Base-by-base conservation (phyloP, 108 stramenopile genomes). In the Pseudonitzschia multiseries region DNA sequence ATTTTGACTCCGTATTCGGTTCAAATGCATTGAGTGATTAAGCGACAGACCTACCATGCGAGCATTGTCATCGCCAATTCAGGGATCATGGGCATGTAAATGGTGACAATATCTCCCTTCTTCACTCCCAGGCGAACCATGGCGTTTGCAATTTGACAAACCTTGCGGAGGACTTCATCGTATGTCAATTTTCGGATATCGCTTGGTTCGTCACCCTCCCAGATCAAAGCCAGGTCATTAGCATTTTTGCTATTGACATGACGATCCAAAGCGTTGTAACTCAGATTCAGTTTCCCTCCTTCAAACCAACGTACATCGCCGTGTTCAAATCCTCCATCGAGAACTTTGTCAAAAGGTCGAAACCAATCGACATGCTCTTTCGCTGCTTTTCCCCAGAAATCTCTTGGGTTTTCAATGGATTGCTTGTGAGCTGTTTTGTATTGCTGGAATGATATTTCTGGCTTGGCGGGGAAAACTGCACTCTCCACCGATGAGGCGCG, bases 71-170 rank as follows among this genome's bases (percentile, higher is more conserved):
- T 93, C 65, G 92, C 87, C 32, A 95, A 75, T 70, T 99, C 96
- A 13, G 97, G 97, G 27, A 98, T 93, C 99, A 99, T 99, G 64
- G 99, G 99, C 98, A 98, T 96, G 86, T 99, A 99, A 63, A 99
- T 82, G 53, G 96, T 99, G 24, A 99, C 98, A 57, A 96, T 89
- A 80, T 97, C 96, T 4, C 97, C 97, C 77, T 93, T 97, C 68
- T 72, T 57, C 6, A 93, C 93, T 12, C 96, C 97, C 65, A 79
- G 59, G 1, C 81, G 68, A 73, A 84, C 83, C 63, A 99, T 82
- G 26, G 96, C 97, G 85, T 99, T 98, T 26, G 98, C 61, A 79
- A 97, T 89, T 21, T 92, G 88, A 32, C 82, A 94, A 18, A 95
- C 93, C 64, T 88, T 81, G 44, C 62, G 73, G 52, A 80, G 79